Base-by-base conservation (phyloP, 2,329 filamentous ascomycete species). In the Boeremia exigua region DNA sequence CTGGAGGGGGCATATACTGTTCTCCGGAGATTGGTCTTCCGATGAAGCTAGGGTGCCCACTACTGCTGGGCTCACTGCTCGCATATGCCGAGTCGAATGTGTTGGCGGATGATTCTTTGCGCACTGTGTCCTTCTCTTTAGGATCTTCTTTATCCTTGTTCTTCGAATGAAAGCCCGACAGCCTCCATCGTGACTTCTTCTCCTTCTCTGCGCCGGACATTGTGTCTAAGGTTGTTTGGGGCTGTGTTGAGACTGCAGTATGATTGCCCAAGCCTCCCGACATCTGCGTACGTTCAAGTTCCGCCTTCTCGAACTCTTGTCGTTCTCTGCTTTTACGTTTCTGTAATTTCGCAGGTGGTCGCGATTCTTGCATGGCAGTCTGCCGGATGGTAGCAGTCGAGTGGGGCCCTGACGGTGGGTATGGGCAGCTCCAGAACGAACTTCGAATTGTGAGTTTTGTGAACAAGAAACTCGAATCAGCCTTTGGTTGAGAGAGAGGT, bases 111-210 rank as follows among this genome's bases (percentile, higher is more conserved):
- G 57, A 52, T n/a, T 59, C 59, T 33, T 58, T 58, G 10, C 47
- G 50, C 7, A 66, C 59, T 14, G 52, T 50, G 1, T 58, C 42
- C 25, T 54, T 58, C 38, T 65, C 59, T 23, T 55, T 54, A 3
- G 40, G 51, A 10, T 67, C 60, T 14, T 66, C 65, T 40, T 57
- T 61, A 12, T 70, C 61, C 54, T 73, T 73, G 28, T 73, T 70
- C 54, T 73, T 74, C 15, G 68, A 68, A 43, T 74, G 70, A 51
- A 74, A 75, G 25, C 73, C 74, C 9, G 72, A 75, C 25, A 74
- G 63, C 15, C 70, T 69, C 65, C 69, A 75, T 60, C 71, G 73
- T 8, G 72, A 75, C 32, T 64, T 69, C 63, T 74, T 75, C 33
- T 74, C 72, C 46, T 73, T 73, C 8, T 71, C 69, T 1, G 55